Evolutionary conservation across 768 basidiomycete species (phyloP).

Genomic region (Auriscalpium orientale): DNA sequence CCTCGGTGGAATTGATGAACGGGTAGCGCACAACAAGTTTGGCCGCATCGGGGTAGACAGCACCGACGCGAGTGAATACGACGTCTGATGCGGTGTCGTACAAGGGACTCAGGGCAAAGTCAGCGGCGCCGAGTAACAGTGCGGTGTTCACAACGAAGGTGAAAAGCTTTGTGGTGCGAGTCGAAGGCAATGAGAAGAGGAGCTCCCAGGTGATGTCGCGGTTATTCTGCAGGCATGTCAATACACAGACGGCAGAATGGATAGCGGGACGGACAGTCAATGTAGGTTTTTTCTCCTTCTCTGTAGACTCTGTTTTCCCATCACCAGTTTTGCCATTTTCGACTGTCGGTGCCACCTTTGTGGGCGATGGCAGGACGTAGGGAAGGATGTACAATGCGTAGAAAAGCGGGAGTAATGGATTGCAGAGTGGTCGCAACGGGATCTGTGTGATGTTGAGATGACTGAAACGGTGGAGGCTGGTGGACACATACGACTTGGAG

Average conservation of each 20-base stretch:
- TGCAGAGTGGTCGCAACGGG: conserved; percentile 17
- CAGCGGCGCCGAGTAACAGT: conserved; percentile 30
- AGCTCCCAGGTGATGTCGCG: conserved; percentile 16
- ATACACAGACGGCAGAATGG: conserved; percentile 14
- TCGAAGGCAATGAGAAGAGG: conserved; percentile 27
- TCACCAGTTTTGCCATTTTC: neutral
- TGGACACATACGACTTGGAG: conserved; percentile 38
- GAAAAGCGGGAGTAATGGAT: conserved; percentile 19
- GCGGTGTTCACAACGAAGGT: conserved; percentile 33
- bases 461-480: neutral
- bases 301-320: too few relatives aligned
- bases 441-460: neutral
- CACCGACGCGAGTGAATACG: conserved; percentile 62
- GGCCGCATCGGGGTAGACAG: conserved; percentile 53
- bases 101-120: conserved; percentile 49
- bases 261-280: conserved; percentile 27
- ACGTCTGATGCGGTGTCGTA: conserved; percentile 47
- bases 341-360: neutral
- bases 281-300: conserved; percentile 9
- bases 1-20: conserved; percentile 20
- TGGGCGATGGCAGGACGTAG: neutral
- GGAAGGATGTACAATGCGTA: neutral
- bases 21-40: conserved; percentile 64
- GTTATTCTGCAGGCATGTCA: neutral
- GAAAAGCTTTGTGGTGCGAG: conserved; percentile 14